These are phyloP conservation scores for Mortierella sp. DNA, from an alignment of 371 early-diverging fungal species.

Conservation along the genomic window DNA sequence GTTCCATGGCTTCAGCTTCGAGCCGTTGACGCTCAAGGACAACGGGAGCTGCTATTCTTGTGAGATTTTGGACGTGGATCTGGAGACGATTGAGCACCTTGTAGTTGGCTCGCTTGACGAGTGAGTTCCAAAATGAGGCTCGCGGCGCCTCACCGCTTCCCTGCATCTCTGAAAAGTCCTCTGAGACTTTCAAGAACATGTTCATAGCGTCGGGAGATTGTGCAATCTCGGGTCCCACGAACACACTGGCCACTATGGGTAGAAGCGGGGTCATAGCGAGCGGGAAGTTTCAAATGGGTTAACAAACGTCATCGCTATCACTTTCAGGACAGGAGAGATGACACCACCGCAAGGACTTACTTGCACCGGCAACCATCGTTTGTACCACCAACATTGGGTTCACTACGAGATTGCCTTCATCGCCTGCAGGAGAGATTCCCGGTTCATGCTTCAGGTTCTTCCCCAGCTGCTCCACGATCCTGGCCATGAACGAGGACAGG, in stretches of 20 bases:
- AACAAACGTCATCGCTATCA: too few relatives aligned
- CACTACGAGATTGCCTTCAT: constrained; percentile 16
- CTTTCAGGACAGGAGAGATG: background rate
- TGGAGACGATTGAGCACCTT: constrained; percentile 19
- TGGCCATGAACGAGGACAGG: constrained; percentile 23
- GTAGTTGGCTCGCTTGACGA: constrained; percentile 9
- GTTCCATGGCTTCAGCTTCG: constrained; percentile 21
- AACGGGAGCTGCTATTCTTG: constrained; percentile 23
- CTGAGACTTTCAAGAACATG: constrained; percentile 16
- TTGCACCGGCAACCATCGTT: constrained; percentile 40
- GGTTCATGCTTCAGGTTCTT: constrained; percentile 11
- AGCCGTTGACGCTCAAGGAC: constrained; percentile 37
- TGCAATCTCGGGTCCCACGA: constrained; percentile 37
- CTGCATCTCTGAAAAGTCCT: constrained; percentile 21
- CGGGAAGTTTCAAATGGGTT: too few relatives aligned
- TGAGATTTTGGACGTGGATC: constrained; percentile 8
- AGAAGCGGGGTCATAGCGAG: too few relatives aligned
- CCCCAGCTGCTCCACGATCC: constrained; percentile 27
- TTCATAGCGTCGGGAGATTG: constrained; percentile 18
- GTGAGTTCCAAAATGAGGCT: constrained; percentile 12
- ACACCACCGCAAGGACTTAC: constrained; percentile 13
- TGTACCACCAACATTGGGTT: constrained; percentile 20
- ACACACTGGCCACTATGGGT: constrained; percentile 28
- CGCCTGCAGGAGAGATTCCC: constrained; percentile 3
- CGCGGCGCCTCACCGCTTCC: constrained; percentile 6